Base-by-base conservation (phyloP, 305 asterid species). In the Fraxinus dipetala region DNA sequence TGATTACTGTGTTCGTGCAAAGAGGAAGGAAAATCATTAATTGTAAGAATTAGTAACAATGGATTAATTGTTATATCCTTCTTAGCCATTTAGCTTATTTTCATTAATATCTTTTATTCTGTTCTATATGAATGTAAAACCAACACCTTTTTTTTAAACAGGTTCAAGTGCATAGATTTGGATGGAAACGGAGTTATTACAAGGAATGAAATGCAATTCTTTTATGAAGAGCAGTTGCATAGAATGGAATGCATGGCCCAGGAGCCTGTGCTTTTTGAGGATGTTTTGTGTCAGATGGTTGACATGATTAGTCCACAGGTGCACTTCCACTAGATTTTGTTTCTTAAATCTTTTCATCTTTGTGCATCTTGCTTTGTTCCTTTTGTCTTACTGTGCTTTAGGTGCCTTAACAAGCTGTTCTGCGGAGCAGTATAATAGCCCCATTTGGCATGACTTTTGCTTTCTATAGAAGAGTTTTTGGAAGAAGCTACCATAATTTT, bases 221-320 rank as follows among this genome's bases (percentile, higher is more conserved):
- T 92, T 91, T 96, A 96, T 48, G 99, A 96, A 91, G 99, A 96
- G 88, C 99, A 96, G 88, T 80, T 96, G 91, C 99, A 96, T 85
- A 90, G 99, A 85, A 96, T 96, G 99, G 99, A 96, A 87, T 96
- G 99, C 91, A 96, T 96, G 98, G 97, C 98, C 83, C 99, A 96
- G 84, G 99, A 96, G 88, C 98, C 98, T 86, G 98, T 96, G 63
- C 98, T 96, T 88, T 96, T 94, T 88, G 99, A 96, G 90, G 98
- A 94, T 90, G 93, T 94, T 80, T 90, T 96, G 83, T 96, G 99
- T 86, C 98, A 96, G 88, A 91, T 96, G 75, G 96, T 96, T 84
- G 99, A 96, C 91, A 96, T 96, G 99, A 86, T 96, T 84, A 78
- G 83, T 79, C 99, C 98, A 56, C 95, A 96, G 98, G 99, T 96